Evolutionary conservation across 805 yeast species (phyloP), one percentile per base, ranked within the genome.

Genomic region (Suhomyces faveliae): DNA sequence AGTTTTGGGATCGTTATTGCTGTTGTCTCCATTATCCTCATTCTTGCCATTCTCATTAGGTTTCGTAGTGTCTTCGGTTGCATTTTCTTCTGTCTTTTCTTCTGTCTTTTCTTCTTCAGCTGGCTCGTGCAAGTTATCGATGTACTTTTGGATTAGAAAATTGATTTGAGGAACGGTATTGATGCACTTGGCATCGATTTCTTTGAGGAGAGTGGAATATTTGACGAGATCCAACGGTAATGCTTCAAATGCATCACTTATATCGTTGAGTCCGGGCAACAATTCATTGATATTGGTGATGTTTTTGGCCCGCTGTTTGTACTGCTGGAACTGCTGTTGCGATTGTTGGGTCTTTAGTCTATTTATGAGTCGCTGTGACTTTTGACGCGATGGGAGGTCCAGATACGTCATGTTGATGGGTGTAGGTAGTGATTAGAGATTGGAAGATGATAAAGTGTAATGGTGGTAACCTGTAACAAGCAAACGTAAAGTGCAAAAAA

Each of bases 161-260:
- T 81, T 80, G 50, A 92, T 74, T 53, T 75, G 71, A 0, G 97
- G 96, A 8, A 85, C 74, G 0, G 88, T 76, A 51, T 80, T 77
- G 29, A 86, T 86, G 64, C 96, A 89, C 64, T 92, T 92, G 51
- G 98, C 97, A 61, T 91, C 97, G 45, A 94, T 90, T 62, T 94
- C 99, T 60, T 89, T 88, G 54, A 94, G 71, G 12, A 89, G 71
- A 1, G 98, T 94, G 64, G 90, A 83, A 61, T 91, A 92, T 45
- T 91, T 80, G 43, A 90, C 80, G 35, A 89, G 74, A 55, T 89
- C 97, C 47, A 77, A 61, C 0, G 99, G 99, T 52, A 90, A 75
- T 20, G 96, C 96, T 61, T 90, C 96, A 43, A 92, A 79, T 0
- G 90, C 91, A 69, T 94, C 99, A 40, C 88, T 76, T 47, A 94